Base-by-base conservation (phyloP, 495 filamentous ascomycete genomes). In the Zalerion maritima region DNA sequence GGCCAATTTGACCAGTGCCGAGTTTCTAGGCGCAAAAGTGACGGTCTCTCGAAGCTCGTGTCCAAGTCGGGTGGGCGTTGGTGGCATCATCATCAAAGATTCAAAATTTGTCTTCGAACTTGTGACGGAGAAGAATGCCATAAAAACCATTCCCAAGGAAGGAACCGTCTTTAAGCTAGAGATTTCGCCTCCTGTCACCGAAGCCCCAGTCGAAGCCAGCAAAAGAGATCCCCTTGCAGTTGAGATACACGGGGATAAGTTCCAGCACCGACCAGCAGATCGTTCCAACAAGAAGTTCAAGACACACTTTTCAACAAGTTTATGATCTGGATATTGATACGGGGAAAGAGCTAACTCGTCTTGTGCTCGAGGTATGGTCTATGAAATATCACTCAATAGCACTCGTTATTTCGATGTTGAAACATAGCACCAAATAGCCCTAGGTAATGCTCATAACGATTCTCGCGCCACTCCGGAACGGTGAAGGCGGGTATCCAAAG, bases 231-330 rank as follows among this genome's bases (percentile, higher is more conserved):
- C n/a, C n/a, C 52, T 96, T 42, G 64, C 78, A 3, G 92, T 94
- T 41, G 85, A 96, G 52, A 57, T 96, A 1, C 75, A 86, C 40
- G 89, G 89, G 10, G 77, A 77, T 35, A 81, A 87, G 41, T 89
- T 96, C 45, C 65, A 79, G 62, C 76, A 73, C 41, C 67, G 82
- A 17, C 72, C 87, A 6, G 74, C 78, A 5, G 85, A 94, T 44
- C 60, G 89, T 20, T 82, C 79, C 18, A 85, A 77, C 38, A 87
- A 77, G 59, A 94, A 94, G 54, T 87, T 92, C 54, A 93, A 89
- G 54, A 57, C 57, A 42, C 74, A 75, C 41, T 79, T 75, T 35
- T 53, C 76, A 11, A 65, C 70, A 22, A 74, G 77, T 42, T 49
- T 91, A 11, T 91, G 48, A 69, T 6, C 18, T 10, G 5, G 5